Percentiles rank a stretch among this genome's conserved stretches.
These are phyloP conservation scores for bread wheat (Triticum aestivum) DNA, from an alignment of 176 grass and related monocot species.

Conservation along the genomic window IWGSC_CS_RefSeq_v2.1 NC_057811.1:436250595-436251094, in stretches of 20 bases:
- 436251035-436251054: constrained; percentile 24
- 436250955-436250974: constrained; percentile 29
- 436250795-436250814: background rate
- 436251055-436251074: constrained; percentile 27
- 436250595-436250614: constrained; percentile 37
- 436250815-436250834: constrained; percentile 34
- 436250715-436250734: constrained; percentile 5
- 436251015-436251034: constrained; percentile 15
- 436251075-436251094: constrained; percentile 22
- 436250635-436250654: constrained; percentile 33
- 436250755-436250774: constrained; percentile 25
- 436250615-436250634: constrained; percentile 27
- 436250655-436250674: constrained; percentile 32
- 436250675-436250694: constrained; percentile 41
- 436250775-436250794: constrained; percentile 7
- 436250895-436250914: constrained; percentile 48
- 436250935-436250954: constrained; percentile 32
- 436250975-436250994: constrained; percentile 65
- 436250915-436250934: constrained; percentile 47
- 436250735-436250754: background rate
- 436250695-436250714: constrained; percentile 36
- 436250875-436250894: constrained; percentile 60
- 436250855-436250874: constrained; percentile 73
- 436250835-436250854: constrained; percentile 49
- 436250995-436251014: constrained; percentile 59